Conservation (phyloP, 371 early-diverging fungal species). For the Nematocida sp. region DNA sequence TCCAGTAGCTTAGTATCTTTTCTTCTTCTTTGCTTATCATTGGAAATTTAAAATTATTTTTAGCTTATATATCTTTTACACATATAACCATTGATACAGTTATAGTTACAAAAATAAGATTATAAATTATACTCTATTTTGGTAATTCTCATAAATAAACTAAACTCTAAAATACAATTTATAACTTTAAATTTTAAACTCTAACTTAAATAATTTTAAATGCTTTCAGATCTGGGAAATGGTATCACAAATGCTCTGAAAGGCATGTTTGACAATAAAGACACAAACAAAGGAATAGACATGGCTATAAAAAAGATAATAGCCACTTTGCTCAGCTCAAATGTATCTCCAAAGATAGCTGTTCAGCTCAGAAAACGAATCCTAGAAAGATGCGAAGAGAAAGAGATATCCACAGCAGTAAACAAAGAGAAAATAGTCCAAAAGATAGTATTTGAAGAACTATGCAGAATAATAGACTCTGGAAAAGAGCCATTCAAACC, state of each 20-base stretch:
- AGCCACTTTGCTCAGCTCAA: slow-evolving; percentile 66
- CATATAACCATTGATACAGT: too few relatives aligned
- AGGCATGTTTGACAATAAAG: slow-evolving; percentile 56
- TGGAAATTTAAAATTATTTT: slow-evolving; percentile 1
- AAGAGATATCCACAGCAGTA: slow-evolving; percentile 76
- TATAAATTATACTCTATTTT: too few relatives aligned
- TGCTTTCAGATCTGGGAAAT: slow-evolving; percentile 48
- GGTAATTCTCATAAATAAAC: too few relatives aligned
- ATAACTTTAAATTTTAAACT: not conserved
- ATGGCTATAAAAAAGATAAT: slow-evolving; percentile 60
- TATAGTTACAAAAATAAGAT: slow-evolving; percentile 15
- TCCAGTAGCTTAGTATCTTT: slow-evolving; percentile 86
- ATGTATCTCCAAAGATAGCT: slow-evolving; percentile 85
- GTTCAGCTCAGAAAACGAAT: slow-evolving; percentile 76
- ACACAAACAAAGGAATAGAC: slow-evolving; percentile 53
- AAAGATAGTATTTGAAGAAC: slow-evolving; percentile 82
- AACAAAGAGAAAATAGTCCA: slow-evolving; percentile 70
- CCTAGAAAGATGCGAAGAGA: slow-evolving; percentile 71
- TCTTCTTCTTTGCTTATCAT: slow-evolving; percentile 72
- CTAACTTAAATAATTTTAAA: slow-evolving; percentile 1
- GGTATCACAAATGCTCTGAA: slow-evolving; percentile 42
- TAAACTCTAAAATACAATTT: too few relatives aligned
- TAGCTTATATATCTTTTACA: too few relatives aligned
- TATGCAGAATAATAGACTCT: slow-evolving; percentile 84
- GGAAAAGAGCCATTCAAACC: slow-evolving; percentile 78